These are phyloP conservation scores for Inga oerstediana DNA, from an alignment of 306 rosid genomes.

Conservation along the genomic window DNA sequence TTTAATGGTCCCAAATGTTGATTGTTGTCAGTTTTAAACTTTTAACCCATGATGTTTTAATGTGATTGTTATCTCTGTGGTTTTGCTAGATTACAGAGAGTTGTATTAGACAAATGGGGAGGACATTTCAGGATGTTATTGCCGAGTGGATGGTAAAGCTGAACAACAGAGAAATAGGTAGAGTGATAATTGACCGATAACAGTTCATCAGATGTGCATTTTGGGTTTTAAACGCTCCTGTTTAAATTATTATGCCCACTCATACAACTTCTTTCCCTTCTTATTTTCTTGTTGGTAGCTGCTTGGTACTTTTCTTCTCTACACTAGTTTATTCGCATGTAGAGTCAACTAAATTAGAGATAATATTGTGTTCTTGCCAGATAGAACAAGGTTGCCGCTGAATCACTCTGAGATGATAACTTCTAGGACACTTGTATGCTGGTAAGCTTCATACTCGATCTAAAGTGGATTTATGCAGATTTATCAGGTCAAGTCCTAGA, in stretches of 20 bases:
- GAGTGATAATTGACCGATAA: slow-evolving; percentile 14
- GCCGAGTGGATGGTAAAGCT: slow-evolving; percentile 74
- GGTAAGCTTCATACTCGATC: slow-evolving; percentile 45
- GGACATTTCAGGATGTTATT: slow-evolving; percentile 77
- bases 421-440: slow-evolving; percentile 56
- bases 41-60: slow-evolving; percentile 15
- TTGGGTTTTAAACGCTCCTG: slow-evolving; percentile 16
- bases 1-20: slow-evolving; percentile 11
- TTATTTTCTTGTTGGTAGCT: slow-evolving; percentile 11
- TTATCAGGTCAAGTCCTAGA: neutral
- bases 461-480: slow-evolving; percentile 12
- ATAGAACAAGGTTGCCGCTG: slow-evolving; percentile 66
- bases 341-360: neutral
- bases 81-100: slow-evolving; percentile 68
- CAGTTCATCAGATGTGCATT: slow-evolving; percentile 18
- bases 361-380: slow-evolving; percentile 42
- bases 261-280: neutral
- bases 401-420: slow-evolving; percentile 65
- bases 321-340: neutral
- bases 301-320: neutral
- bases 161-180: slow-evolving; percentile 73
- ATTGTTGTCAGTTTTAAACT: neutral
- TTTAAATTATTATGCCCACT: slow-evolving; percentile 11
- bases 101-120: slow-evolving; percentile 81
- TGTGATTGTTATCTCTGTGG: slow-evolving; percentile 8